A percentile compares a stretch with the other conserved stretches of the same genome.
These are phyloP conservation scores for Ciborinia camelliae DNA, from an alignment of 2,329 filamentous ascomycete genomes.

Conservation along the genomic window DNA sequence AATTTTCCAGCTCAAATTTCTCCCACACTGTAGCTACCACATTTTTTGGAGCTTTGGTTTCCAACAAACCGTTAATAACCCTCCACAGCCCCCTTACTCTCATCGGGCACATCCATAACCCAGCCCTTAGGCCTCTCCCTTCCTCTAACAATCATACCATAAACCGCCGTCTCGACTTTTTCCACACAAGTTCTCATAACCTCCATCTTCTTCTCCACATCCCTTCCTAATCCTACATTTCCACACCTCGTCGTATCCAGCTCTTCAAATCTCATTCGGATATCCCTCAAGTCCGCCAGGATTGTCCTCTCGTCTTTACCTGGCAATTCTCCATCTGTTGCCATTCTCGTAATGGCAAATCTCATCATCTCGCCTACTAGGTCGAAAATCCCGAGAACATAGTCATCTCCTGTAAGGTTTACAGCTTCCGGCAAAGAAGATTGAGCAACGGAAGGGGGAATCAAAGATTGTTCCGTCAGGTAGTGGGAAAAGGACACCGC, in stretches of 20 bases:
- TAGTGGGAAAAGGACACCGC: slow-evolving; percentile 88
- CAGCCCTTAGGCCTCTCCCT: slow-evolving; percentile 88
- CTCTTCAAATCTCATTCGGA: slow-evolving; percentile 74
- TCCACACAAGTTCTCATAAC: slow-evolving; percentile 85
- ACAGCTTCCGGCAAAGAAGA: slow-evolving; percentile 51
- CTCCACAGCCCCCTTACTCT: slow-evolving; percentile 31
- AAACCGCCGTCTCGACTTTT: slow-evolving; percentile 90
- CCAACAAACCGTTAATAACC: slow-evolving; percentile 28
- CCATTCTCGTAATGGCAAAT: slow-evolving; percentile 86
- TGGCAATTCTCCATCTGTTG: slow-evolving; percentile 54
- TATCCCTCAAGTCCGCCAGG: slow-evolving; percentile 73
- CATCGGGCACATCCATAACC: slow-evolving; percentile 67
- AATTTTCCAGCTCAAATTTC: not conserved
- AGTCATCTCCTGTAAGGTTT: slow-evolving; percentile 74
- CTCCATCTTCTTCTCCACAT: slow-evolving; percentile 75
- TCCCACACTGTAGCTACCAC: not conserved
- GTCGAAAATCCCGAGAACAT: slow-evolving; percentile 87
- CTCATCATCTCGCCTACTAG: slow-evolving; percentile 96
- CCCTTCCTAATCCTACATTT: slow-evolving; percentile 53
- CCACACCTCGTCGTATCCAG: slow-evolving; percentile 54
- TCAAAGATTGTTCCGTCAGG: slow-evolving; percentile 70
- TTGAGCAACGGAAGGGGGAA: slow-evolving; percentile 62
- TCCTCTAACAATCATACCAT: slow-evolving; percentile 82
- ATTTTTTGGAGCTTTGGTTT: not conserved
- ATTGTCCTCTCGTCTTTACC: slow-evolving; percentile 55